These are phyloP conservation scores for Brassica balearica DNA, from an alignment of 441 rosid species.

Conservation along the genomic window DNA sequence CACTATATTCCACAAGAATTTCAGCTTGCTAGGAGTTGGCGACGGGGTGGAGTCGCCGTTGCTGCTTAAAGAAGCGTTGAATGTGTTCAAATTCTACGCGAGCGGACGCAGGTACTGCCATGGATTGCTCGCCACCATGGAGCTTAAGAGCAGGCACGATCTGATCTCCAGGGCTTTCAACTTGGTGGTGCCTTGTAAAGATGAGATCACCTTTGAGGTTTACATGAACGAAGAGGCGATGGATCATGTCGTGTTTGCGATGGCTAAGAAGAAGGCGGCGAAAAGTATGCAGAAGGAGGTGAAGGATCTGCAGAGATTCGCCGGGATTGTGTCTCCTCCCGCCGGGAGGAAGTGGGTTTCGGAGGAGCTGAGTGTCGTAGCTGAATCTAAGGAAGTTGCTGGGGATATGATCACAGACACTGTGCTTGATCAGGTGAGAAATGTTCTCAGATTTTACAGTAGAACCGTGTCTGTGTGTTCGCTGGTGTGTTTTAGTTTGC, in stretches of 20 bases:
- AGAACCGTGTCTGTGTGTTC: not conserved
- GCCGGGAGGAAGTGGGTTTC: conserved; percentile 78
- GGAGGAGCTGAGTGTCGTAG: conserved; percentile 68
- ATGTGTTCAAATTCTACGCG: conserved; percentile 86
- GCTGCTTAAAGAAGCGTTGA: conserved; percentile 83
- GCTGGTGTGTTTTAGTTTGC: too few relatives aligned
- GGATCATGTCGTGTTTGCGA: conserved; percentile 81
- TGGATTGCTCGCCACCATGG: conserved; percentile 87
- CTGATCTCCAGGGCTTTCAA: conserved; percentile 73
- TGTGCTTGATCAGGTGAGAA: conserved; percentile 85
- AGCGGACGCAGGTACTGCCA: conserved; percentile 92
- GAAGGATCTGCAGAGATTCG: conserved; percentile 77
- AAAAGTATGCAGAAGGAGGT: conserved; percentile 79
- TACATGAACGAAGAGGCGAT: conserved; percentile 88
- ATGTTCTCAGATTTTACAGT: not conserved
- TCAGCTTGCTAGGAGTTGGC: conserved; percentile 76
- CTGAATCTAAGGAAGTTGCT: conserved; percentile 93
- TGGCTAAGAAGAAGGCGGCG: conserved; percentile 80
- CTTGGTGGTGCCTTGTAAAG: conserved; percentile 77
- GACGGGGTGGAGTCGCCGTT: conserved; percentile 81
- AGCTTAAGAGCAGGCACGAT: conserved; percentile 93
- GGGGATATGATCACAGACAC: conserved; percentile 85
- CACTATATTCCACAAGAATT: conserved; percentile 82
- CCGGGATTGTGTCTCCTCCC: conserved; percentile 53
- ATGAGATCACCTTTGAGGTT: conserved; percentile 85